Evolutionary conservation across 306 rosid genomes (phyloP).

Genomic region (Cicer pinnatifidum): DNA sequence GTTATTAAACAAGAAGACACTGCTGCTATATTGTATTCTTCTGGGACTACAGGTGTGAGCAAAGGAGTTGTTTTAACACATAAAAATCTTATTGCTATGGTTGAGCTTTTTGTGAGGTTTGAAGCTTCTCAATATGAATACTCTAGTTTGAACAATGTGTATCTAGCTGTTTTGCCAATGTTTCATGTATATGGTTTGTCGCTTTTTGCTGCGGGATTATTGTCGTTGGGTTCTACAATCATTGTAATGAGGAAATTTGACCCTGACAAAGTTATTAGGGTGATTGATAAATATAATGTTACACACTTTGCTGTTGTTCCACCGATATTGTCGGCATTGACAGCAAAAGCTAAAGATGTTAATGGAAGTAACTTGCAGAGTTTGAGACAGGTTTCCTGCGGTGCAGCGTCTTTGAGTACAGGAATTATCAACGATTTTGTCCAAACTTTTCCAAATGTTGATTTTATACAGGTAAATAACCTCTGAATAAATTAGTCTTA

Average conservation of each 20-base stretch:
- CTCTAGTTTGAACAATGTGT: slow-evolving; percentile 58
- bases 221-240: slow-evolving; percentile 75
- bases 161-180: slow-evolving; percentile 77
- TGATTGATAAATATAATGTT: slow-evolving; percentile 63
- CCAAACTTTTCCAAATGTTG: slow-evolving; percentile 62
- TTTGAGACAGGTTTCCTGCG: slow-evolving; percentile 73
- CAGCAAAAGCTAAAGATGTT: slow-evolving; percentile 46
- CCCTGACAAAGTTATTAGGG: slow-evolving; percentile 53
- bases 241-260: slow-evolving; percentile 72
- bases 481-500: background rate
- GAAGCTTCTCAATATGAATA: slow-evolving; percentile 77
- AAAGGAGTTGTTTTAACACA: slow-evolving; percentile 82
- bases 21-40: slow-evolving; percentile 79
- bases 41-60: slow-evolving; percentile 85
- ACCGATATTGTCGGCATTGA: slow-evolving; percentile 64
- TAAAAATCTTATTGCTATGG: slow-evolving; percentile 61
- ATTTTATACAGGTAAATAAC: slow-evolving; percentile 76
- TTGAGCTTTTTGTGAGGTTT: slow-evolving; percentile 70
- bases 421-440: slow-evolving; percentile 56
- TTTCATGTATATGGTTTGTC: slow-evolving; percentile 79
- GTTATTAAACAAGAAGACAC: slow-evolving; percentile 72
- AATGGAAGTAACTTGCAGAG: slow-evolving; percentile 54
- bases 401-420: slow-evolving; percentile 71
- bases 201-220: slow-evolving; percentile 60
- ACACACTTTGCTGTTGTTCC: slow-evolving; percentile 84